Evolutionary conservation across 768 basidiomycete species (phyloP), one percentile per base, ranked within the genome.

Genomic region (Boletus sensibilis): DNA sequence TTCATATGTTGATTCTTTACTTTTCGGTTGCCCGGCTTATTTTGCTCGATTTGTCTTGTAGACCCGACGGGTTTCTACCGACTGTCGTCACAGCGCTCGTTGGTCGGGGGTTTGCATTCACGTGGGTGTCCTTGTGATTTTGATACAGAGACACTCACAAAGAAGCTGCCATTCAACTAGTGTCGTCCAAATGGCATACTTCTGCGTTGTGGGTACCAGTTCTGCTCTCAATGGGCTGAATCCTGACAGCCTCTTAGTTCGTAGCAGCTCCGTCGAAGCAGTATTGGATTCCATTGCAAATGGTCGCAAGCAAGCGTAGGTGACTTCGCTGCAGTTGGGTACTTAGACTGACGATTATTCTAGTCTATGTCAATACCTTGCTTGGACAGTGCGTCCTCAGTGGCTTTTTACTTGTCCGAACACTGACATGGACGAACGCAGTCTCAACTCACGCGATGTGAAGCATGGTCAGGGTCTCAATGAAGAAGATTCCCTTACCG

Each of bases 351-450:
- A 64, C 23, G 1, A n/a, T 14, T 5, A 2, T 48, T 20, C n/a
- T 40, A 71, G 70, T 73, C 25, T 66, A 68, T 20, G 59, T 69
- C 33, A 71, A 71, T n/a, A 62, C 59, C 13, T 25, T 71, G 5
- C 52, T 71, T 5, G 69, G 48, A 53, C 54, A 66, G 69, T 71
- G 42, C 21, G 71, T 60, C 38, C 11, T 13, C 4, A 1, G 1
- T 27, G 5, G 7, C 9, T 18, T 35, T 35, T 41, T 35, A 11
- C 5, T 8, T 20, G 29, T 29, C 14, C 11, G 7, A 31, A 5
- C 0, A 20, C 38, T 64, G 37, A 69, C 21, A 33, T 39, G 31
- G n/a, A 35, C 9, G 18, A 27, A 38, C 33, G 9, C 23, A 71
- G 71, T 9, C 68, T 71, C n/a, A 71, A 68, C 21, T 52, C 48